Conservation (phyloP, 2,329 filamentous ascomycete species). For the Exophiala oligosperma region DNA sequence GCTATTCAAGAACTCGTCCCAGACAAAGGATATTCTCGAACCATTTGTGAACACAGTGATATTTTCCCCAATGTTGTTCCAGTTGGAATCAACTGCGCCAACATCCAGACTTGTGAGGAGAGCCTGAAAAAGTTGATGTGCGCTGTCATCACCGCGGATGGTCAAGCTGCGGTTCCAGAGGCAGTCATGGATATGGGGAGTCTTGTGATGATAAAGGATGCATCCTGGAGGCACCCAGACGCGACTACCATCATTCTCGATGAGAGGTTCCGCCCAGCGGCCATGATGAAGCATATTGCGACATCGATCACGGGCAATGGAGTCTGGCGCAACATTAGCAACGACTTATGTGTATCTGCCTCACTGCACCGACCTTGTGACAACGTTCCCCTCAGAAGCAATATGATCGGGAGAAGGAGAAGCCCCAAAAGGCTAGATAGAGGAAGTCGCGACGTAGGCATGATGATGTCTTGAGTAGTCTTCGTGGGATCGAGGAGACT, state of each 20-base stretch:
- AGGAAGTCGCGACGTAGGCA: neutral
- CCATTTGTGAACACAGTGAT: conserved; percentile 46
- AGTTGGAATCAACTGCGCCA: conserved; percentile 4
- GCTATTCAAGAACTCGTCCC: conserved; percentile 56
- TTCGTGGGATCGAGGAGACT: neutral
- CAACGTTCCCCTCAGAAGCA: neutral
- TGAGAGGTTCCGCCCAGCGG: conserved; percentile 46
- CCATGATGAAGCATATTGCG: conserved; percentile 52
- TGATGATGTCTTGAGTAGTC: neutral
- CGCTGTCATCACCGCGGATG: conserved; percentile 62
- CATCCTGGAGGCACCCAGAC: conserved; percentile 64
- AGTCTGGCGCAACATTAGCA: conserved; percentile 1
- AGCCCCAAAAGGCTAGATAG: neutral
- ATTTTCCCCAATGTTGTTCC: conserved; percentile 30
- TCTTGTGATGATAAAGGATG: conserved; percentile 57
- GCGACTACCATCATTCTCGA: conserved; percentile 29
- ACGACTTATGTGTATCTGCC: neutral
- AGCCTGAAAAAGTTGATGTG: conserved; percentile 62
- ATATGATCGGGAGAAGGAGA: neutral
- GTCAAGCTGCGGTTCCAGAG: conserved; percentile 54
- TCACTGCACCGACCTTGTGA: conserved; percentile 7
- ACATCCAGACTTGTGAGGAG: conserved; percentile 51
- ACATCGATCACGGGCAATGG: conserved; percentile 44
- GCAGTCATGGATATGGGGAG: conserved; percentile 55
- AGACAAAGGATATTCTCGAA: conserved; percentile 57